Evolutionary conservation across 352 stramenopile species (phyloP).

Genomic region (Phytopythium kandeliae): DNA sequence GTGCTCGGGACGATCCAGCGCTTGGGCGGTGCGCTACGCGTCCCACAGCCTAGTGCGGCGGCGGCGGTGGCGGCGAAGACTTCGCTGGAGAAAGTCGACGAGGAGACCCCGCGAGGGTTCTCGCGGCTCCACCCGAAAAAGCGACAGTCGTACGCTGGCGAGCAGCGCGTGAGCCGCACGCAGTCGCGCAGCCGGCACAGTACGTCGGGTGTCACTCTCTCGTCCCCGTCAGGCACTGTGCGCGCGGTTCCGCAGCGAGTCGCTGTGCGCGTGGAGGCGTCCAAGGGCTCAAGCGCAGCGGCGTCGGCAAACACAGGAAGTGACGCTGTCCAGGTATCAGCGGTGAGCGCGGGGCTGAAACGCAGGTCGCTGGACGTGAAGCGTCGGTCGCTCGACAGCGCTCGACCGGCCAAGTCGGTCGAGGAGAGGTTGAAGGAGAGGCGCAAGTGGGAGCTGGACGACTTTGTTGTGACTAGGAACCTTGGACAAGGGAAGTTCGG

Average conservation of each 20-base stretch:
- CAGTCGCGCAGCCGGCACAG: conserved; percentile 4
- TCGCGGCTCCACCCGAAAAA: neutral
- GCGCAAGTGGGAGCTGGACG: conserved; percentile 66
- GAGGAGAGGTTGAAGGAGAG: conserved; percentile 42
- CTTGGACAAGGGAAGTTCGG: conserved; percentile 84
- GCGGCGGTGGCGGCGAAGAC: neutral
- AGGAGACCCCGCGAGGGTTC: neutral
- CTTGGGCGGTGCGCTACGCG: conserved; percentile 9
- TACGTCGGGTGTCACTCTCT: neutral
- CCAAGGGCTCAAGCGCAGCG: conserved; percentile 6
- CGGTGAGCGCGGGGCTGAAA: neutral
- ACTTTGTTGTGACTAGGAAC: conserved; percentile 75
- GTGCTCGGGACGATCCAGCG: conserved; percentile 13
- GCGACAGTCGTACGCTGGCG: conserved; percentile 4
- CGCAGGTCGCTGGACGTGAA: conserved; percentile 8
- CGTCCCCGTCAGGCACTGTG: conserved; percentile 7
- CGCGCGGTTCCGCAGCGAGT: conserved; percentile 29
- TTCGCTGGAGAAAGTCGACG: neutral
- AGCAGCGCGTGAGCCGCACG: neutral
- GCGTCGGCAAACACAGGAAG: conserved; percentile 15
- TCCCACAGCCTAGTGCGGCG: conserved; percentile 2
- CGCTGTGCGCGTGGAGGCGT: conserved; percentile 17
- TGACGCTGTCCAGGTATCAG: neutral
- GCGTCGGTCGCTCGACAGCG: conserved; percentile 42
- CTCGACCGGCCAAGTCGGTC: conserved; percentile 26